Conservation (phyloP, 2,329 filamentous ascomycete genomes). For the Plenodomus lindquistii region DNA sequence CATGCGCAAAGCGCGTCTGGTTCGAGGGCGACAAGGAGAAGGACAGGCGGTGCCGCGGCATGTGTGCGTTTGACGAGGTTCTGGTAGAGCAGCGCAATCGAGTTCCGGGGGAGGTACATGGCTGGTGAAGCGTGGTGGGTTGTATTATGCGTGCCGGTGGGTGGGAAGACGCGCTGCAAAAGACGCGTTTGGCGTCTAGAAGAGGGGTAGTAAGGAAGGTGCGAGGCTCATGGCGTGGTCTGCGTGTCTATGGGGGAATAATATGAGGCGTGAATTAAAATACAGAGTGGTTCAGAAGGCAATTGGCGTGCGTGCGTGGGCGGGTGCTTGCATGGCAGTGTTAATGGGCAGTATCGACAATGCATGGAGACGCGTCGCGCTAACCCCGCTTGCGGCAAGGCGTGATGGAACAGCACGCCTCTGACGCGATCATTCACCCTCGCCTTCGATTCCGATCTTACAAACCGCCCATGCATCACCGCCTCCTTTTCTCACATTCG, state of each 20-base stretch:
- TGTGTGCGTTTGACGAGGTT: constrained; percentile 86
- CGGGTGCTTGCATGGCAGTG: constrained; percentile 27
- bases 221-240: constrained; percentile 24
- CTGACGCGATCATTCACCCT: constrained; percentile 23
- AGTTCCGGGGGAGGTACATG: constrained; percentile 93
- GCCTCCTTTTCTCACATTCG: background rate
- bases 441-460: constrained; percentile 14
- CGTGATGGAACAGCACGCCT: constrained; percentile 12
- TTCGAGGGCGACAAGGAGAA: constrained; percentile 90
- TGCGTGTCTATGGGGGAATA: constrained; percentile 11
- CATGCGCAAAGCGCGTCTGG: constrained; percentile 95
- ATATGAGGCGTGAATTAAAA: constrained; percentile 16
- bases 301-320: constrained; percentile 24
- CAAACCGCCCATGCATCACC: background rate
- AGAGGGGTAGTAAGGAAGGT: constrained; percentile 11
- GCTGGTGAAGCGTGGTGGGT: constrained; percentile 12
- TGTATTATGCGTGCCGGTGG: constrained; percentile 18
- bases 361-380: constrained; percentile 27
- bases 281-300: constrained; percentile 16
- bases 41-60: constrained; percentile 85
- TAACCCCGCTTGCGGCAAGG: constrained; percentile 16
- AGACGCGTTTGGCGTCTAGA: constrained; percentile 31
- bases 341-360: constrained; percentile 19
- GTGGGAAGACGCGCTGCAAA: constrained; percentile 18
- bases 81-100: constrained; percentile 88